Evolutionary conservation across 1,139 yeast genomes (phyloP), one percentile per base, ranked within the genome.

Genomic region (Diutina sp.): DNA sequence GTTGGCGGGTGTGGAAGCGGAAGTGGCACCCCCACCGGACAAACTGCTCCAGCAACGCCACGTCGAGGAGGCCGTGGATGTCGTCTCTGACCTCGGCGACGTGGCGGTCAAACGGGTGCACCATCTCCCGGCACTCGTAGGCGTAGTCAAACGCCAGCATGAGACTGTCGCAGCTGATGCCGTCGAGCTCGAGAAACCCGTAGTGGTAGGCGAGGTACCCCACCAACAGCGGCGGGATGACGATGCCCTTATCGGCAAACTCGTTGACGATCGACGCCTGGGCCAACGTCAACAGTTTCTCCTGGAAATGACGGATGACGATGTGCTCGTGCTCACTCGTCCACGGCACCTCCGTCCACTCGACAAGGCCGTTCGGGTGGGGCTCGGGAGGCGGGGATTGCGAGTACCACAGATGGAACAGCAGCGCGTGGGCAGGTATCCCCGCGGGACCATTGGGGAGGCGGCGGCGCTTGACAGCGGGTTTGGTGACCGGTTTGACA

Each of bases 81-180:
- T 47, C 30, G 9, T 47, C 38, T 8, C 51, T 16, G 21, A 47
- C 51, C 51, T 28, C 18, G 18, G 9, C 7, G 8, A 30, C 35
- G 9, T 9, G 51, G 16, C 6, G 38, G 21, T 25, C 11, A n/a
- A 47, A 8, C 6, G 29, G 35, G 8, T 29, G 6, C 32, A 47
- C 51, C 8, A 4, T 29, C 8, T 47, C 51, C n/a, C 11, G 14
- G 38, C 35, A 25, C 29, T 47, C 51, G 21, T 47, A 28, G n/a
- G 51, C 51, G n/a, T 47, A 47, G 30, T 47, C 51, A 47, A 47
- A 29, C 38, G 51, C 51, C 51, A 47, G 51, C 21, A n/a, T 30
- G n/a, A 47, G 30, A 9, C 30, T 30, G 14, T 30, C 38, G 4
- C 32, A n/a, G 6, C 35, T 16, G 35, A 47, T 47, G 16, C 16